A percentile compares a stretch with the other conserved stretches of the same genome.
Evolutionary conservation across 139 green algal species (phyloP).

Genomic region (Parachlorella kessleri): DNA sequence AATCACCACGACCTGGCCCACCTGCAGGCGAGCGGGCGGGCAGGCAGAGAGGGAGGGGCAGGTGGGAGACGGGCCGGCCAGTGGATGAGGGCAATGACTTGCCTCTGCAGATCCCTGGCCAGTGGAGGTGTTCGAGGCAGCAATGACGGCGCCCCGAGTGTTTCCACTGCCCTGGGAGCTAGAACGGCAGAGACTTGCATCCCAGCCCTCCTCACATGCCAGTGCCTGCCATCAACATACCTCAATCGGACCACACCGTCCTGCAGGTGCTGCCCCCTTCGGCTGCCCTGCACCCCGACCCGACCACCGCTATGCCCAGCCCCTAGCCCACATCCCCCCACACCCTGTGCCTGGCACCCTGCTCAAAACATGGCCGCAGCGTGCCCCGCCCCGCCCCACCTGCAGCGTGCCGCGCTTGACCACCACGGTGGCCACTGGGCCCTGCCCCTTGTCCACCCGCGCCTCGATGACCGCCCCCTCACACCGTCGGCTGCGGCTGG

Average conservation of each 20-base stretch:
- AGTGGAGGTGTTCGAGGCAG: too few species aligned
- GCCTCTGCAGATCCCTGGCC: too few species aligned
- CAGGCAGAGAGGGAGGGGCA: neutral
- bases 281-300: too few species aligned
- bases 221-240: too few species aligned
- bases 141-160: too few species aligned
- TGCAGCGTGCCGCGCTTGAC: conserved; percentile 65
- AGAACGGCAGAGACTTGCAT: too few species aligned
- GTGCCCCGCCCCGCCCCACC: neutral
- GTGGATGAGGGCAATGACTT: neutral
- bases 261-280: too few species aligned
- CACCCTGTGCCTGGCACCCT: neutral
- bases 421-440: conserved; percentile 82
- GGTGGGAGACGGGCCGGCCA: neutral
- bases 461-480: conserved; percentile 87
- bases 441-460: conserved; percentile 74
- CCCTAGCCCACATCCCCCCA: neutral
- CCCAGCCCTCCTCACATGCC: too few species aligned
- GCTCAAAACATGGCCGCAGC: neutral
- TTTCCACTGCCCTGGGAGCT: too few species aligned
- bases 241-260: too few species aligned
- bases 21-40: neutral
- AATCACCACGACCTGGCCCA: conserved; percentile 79
- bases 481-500: conserved; percentile 49
- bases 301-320: too few species aligned